Conservation (phyloP, 75 land plant genomes). For the Cunninghamia lanceolata region DNA sequence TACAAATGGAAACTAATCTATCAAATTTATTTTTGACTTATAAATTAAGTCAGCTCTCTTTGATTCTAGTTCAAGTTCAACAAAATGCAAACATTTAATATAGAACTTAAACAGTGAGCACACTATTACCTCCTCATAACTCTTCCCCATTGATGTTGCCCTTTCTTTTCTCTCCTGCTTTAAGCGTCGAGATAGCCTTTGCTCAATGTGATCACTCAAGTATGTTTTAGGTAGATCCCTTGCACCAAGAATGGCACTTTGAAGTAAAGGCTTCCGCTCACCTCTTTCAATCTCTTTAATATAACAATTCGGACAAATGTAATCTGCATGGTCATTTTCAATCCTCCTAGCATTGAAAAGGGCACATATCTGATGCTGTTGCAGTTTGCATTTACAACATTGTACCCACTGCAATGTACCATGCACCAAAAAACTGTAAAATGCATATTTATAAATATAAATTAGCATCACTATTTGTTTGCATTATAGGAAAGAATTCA, state of each 20-base stretch:
- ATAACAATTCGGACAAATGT: conserved; percentile 90
- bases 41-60: not conserved
- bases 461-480: not conserved
- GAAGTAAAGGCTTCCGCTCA: conserved; percentile 81
- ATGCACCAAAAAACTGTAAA: not conserved
- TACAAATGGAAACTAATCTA: not conserved
- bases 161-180: conserved; percentile 79
- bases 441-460: not conserved
- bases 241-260: conserved; percentile 90
- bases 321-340: conserved; percentile 95
- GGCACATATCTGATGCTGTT: conserved; percentile 98
- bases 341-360: conserved; percentile 89
- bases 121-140: conserved; percentile 66
- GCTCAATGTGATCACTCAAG: conserved; percentile 89
- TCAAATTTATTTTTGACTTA: not conserved
- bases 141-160: conserved; percentile 69
- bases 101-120: not conserved
- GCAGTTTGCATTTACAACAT: conserved; percentile 93
- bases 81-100: not conserved
- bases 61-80: not conserved
- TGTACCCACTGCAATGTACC: conserved; percentile 82
- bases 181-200: conserved; percentile 58
- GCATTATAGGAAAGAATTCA: conserved; percentile 7
- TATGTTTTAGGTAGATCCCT: conserved; percentile 87
- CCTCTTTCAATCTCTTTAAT: conserved; percentile 80